Conservation (phyloP, 352 stramenopile species). For the Phytopythium helicoides region DNA sequence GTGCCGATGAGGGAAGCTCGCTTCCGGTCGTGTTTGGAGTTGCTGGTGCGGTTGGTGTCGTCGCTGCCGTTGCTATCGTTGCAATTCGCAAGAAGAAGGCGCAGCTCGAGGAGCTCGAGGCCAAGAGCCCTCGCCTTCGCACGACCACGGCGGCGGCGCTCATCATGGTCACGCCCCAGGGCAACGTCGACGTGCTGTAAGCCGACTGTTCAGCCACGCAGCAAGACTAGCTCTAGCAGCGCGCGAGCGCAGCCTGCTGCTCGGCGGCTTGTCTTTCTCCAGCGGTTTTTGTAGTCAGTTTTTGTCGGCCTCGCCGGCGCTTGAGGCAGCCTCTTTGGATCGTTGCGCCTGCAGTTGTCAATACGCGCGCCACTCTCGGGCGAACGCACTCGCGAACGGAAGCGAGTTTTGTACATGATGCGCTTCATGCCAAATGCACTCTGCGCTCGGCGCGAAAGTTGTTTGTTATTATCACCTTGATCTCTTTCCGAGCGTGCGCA, state of each 20-base stretch:
- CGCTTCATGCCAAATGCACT: too few relatives aligned
- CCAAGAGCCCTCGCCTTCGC: slow-evolving; percentile 43
- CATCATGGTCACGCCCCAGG: slow-evolving; percentile 49
- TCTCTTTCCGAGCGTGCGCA: too few relatives aligned
- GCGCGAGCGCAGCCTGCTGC: slow-evolving; percentile 1
- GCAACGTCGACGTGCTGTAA: slow-evolving; percentile 56
- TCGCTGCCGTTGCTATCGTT: slow-evolving; percentile 54
- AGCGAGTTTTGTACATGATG: too few relatives aligned
- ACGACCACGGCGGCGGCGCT: slow-evolving; percentile 24
- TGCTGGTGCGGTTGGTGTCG: slow-evolving; percentile 30
- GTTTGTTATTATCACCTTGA: too few relatives aligned
- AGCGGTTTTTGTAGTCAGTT: too few relatives aligned
- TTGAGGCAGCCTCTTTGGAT: too few relatives aligned
- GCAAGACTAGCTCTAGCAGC: background rate
- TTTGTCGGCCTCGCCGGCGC: too few relatives aligned
- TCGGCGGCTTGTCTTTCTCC: too few relatives aligned
- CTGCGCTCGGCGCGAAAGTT: too few relatives aligned
- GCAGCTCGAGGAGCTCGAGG: slow-evolving; percentile 50
- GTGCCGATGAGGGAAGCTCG: slow-evolving; percentile 2
- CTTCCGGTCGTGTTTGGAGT: slow-evolving; percentile 34
- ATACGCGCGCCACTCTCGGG: too few relatives aligned
- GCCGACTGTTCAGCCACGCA: background rate
- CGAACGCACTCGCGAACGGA: too few relatives aligned
- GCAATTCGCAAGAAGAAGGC: slow-evolving; percentile 71
- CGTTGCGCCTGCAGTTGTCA: too few relatives aligned